Evolutionary conservation across 306 rosid genomes (phyloP), one percentile per base, ranked within the genome.

Genomic region (Begonia masoniana): DNA sequence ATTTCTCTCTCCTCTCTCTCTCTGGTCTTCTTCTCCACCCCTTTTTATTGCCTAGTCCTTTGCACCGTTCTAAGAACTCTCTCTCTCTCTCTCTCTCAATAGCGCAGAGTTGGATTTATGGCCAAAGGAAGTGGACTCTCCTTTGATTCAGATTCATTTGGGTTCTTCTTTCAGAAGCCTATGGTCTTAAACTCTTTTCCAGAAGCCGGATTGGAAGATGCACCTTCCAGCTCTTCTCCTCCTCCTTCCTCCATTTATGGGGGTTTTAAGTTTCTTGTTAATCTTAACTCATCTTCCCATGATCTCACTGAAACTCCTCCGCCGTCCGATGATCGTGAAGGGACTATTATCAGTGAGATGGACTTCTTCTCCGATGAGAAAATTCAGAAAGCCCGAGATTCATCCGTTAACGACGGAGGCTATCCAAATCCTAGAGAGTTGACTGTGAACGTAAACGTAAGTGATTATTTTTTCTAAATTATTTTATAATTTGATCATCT

Each of bases 101-200:
- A 31, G 21, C 3, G 9, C 62, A 52, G 51, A 50, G 39, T 31
- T 31, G 39, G 39, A 70, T 78, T 74, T 60, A 82, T 82, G 82
- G 87, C 65, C 74, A 74, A 77, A 68, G 75, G 62, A 59, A 66
- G 77, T 78, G 87, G 85, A 82, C 83, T 82, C 71, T 65, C 83
- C 73, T 78, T 85, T 85, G 87, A 78, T 89, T 74, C 83, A 74
- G 87, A 82, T 85, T 94, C 84, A 68, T 14, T 54, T 47, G 68
- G 66, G 51, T 76, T 73, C 71, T 76, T 72, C 42, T 69, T 59
- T 48, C 75, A 71, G 71, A 64, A 59, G 6, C 85, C 94, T 15
- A 52, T 56, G 63, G 82, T 76, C 50, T 88, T 79, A 49, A 76
- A 83, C 73, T 83, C 96, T 46, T 77, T 81, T 57, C 78, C 74